Evolutionary conservation across 2,329 filamentous ascomycete species (phyloP), one percentile per base, ranked within the genome.

Genomic region (Didymella exigua): DNA sequence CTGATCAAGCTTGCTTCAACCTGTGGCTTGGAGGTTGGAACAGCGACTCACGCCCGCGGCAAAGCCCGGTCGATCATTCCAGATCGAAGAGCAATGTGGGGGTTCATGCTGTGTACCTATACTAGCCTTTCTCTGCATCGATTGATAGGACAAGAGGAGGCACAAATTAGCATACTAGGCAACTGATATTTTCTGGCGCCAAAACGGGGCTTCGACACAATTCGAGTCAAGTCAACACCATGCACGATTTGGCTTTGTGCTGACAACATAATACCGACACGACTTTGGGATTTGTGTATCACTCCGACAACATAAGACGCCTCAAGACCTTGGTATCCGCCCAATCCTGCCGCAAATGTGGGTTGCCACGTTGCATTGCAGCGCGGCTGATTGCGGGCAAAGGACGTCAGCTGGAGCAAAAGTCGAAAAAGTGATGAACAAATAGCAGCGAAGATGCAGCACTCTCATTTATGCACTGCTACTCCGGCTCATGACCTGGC

Each of bases 311-410:
- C 23, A 9, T 10, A 10, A 27, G 24, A 51, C 24, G 14, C 3
- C 24, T 30, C 23, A n/a, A 7, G 19, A 31, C n/a, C 29, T 36
- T 23, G 24, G 43, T 30, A 26, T 37, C 56, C 9, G 26, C 49
- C 10, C 13, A 33, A 38, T 56, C 58, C 52, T 58, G 58, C 58
- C 58, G 57, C 45, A 46, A 19, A 23, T 56, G 56, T 50, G 62
- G 44, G 46, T 43, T 37, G 38, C 61, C 47, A 61, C 58, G 52
- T 41, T 60, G 57, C 62, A 60, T 59, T 34, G 40, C 47, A 56
- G 30, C 30, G 42, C 46, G 29, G 45, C 26, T 40, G 29, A 16
- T 42, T 21, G 50, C 38, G 8, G 31, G n/a, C 33, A 26, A 36
- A 40, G 10, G 40, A 29, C 36, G 43, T 55, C 52, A 59, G 58